Percentiles rank a stretch among this genome's conserved stretches.
These are phyloP conservation scores for Ustilago trichophora DNA, from an alignment of 1,284 basidiomycete genomes.

Conservation along the genomic window DNA sequence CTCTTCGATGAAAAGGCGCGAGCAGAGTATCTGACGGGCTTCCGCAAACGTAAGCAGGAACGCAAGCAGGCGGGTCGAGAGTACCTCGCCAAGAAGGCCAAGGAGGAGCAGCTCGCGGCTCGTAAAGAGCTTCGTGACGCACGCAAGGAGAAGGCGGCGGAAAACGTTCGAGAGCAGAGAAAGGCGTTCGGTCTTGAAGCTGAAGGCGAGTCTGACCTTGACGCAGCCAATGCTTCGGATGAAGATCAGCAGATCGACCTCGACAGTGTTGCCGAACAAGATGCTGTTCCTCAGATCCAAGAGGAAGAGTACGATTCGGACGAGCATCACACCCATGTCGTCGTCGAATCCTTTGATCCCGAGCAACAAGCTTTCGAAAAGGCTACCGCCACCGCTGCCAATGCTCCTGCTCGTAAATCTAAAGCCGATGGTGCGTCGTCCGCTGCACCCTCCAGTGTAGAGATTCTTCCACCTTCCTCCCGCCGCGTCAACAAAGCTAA, in stretches of 20 bases:
- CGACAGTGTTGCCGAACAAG: slow-evolving; percentile 18
- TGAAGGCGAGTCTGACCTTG: slow-evolving; percentile 50
- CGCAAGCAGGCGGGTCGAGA: slow-evolving; percentile 58
- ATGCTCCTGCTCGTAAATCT: slow-evolving; percentile 6
- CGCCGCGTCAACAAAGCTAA: slow-evolving; percentile 53
- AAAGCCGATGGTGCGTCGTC: slow-evolving; percentile 30
- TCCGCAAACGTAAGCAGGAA: slow-evolving; percentile 62
- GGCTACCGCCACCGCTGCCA: slow-evolving; percentile 11
- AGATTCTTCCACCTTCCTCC: slow-evolving; percentile 51
- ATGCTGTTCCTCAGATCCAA: slow-evolving; percentile 22
- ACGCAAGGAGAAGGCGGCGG: slow-evolving; percentile 53
- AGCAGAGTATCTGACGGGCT: slow-evolving; percentile 63
- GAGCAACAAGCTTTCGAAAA: slow-evolving; percentile 41
- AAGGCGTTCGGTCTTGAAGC: slow-evolving; percentile 51
- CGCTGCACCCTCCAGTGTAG: slow-evolving; percentile 29
- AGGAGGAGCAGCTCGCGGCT: slow-evolving; percentile 43
- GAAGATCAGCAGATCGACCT: slow-evolving; percentile 14
- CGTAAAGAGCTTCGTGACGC: slow-evolving; percentile 48
- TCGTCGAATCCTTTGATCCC: slow-evolving; percentile 47
- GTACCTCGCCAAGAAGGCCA: slow-evolving; percentile 48
- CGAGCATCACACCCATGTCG: slow-evolving; percentile 47
- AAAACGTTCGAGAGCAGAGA: slow-evolving; percentile 57
- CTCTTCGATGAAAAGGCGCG: slow-evolving; percentile 61
- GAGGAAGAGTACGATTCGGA: slow-evolving; percentile 47
- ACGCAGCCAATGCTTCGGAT: slow-evolving; percentile 13